Conservation (phyloP, 129 eudicot genomes). For the Helichrysum umbraculigerum region DNA sequence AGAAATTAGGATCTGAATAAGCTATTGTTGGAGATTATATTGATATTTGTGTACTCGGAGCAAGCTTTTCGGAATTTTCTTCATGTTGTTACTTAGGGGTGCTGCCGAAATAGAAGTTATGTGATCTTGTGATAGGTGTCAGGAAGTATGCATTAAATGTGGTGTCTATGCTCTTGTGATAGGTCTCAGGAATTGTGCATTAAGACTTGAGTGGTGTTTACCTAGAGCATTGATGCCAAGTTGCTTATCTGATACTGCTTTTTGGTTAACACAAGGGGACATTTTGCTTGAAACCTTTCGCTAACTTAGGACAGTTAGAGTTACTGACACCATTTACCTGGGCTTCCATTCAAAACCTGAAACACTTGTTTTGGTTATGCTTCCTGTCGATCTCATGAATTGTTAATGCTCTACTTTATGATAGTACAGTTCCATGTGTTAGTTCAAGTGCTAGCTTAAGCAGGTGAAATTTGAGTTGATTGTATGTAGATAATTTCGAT, state of each 20-base stretch:
- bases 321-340: too few relatives aligned
- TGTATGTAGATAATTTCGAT: slow-evolving; percentile 7
- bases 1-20: not conserved
- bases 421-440: not conserved
- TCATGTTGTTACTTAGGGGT: slow-evolving; percentile 6
- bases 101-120: not conserved
- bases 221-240: not conserved
- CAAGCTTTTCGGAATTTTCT: not conserved
- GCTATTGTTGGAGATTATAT: slow-evolving; percentile 17
- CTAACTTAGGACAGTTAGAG: too few relatives aligned
- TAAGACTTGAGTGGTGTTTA: not conserved
- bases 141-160: not conserved
- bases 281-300: slow-evolving; percentile 4
- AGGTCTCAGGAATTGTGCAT: not conserved
- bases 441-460: slow-evolving; percentile 22
- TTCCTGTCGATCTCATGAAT: slow-evolving; percentile 4
- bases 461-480: slow-evolving; percentile 15
- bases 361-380: slow-evolving; percentile 5
- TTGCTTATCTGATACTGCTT: not conserved
- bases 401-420: slow-evolving; percentile 2
- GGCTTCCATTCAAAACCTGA: too few relatives aligned
- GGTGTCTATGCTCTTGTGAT: not conserved
- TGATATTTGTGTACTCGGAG: slow-evolving; percentile 12
- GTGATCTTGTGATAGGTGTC: not conserved
- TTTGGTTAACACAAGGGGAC: not conserved